A percentile compares a stretch with the other conserved stretches of the same genome.
Conservation (phyloP, 2,329 filamentous ascomycete genomes). For the Sclerotinia glacialis region DNA sequence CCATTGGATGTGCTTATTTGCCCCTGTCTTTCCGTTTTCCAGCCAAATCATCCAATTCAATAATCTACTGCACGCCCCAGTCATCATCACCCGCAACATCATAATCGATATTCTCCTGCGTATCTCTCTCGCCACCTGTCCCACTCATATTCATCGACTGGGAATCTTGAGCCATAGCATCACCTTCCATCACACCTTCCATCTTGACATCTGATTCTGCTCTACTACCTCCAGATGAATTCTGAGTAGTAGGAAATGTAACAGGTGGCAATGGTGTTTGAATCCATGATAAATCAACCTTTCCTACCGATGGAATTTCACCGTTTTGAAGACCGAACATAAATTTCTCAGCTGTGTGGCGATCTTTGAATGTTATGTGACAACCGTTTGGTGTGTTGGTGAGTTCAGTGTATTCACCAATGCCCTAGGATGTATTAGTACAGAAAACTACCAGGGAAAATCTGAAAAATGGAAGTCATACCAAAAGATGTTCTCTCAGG, state of each 20-base stretch:
- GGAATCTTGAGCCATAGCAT: constrained; percentile 34
- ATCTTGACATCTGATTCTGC: constrained; percentile 17
- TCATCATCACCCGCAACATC: constrained; percentile 45
- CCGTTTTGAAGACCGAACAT: constrained; percentile 56
- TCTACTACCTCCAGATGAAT: constrained; percentile 6
- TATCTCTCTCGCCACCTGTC: constrained; percentile 24
- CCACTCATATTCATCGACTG: constrained; percentile 24
- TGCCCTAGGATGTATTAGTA: constrained; percentile 45
- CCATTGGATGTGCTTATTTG: background rate
- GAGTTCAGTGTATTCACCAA: constrained; percentile 61
- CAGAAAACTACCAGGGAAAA: background rate
- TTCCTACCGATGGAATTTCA: constrained; percentile 60
- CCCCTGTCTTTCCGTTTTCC: background rate
- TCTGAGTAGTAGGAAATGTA: constrained; percentile 23
- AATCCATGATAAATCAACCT: constrained; percentile 66
- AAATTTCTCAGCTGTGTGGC: constrained; percentile 69
- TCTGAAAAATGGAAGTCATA: constrained; percentile 42
- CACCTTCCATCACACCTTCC: constrained; percentile 36
- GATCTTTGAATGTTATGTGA: constrained; percentile 62
- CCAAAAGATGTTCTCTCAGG: constrained; percentile 68
- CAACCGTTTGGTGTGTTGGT: constrained; percentile 49
- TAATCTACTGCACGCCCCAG: constrained; percentile 28
- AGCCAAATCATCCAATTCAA: background rate
- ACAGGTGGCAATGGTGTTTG: constrained; percentile 36
- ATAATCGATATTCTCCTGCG: constrained; percentile 41